phyloP scores from a whole-genome alignment of 768 basidiomycete genomes.

The Phlebiopsis flavidoalba region DNA sequence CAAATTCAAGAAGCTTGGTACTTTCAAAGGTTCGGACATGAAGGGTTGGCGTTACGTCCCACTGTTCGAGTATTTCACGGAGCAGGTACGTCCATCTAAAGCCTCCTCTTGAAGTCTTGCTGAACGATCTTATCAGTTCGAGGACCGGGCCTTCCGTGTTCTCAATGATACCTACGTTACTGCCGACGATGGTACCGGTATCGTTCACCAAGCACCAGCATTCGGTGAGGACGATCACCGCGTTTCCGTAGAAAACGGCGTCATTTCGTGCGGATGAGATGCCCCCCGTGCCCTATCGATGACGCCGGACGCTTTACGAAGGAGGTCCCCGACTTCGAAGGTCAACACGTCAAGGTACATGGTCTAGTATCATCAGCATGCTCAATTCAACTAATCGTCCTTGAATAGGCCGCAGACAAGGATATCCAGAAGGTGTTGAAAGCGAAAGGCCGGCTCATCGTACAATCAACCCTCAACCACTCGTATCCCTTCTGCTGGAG shows the following conservation, averaged over 20 bases:
- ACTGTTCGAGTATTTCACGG: constrained; percentile 94
- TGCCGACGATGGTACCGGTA: constrained; percentile 90
- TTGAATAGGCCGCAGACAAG: constrained; percentile 78
- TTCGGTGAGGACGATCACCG: constrained; percentile 99
- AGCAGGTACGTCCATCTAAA: constrained; percentile 34
- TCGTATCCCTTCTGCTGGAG: constrained; percentile 98
- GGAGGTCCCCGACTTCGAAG: constrained; percentile 86
- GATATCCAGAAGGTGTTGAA: constrained; percentile 90
- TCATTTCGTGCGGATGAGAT: constrained; percentile 84
- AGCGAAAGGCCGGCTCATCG: constrained; percentile 80
- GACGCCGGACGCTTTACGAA: constrained; percentile 84
- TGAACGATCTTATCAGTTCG: constrained; percentile 49
- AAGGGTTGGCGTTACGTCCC: constrained; percentile 95
- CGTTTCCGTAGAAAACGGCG: constrained; percentile 77
- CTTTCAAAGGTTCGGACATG: constrained; percentile 89
- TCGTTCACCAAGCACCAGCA: constrained; percentile 97
- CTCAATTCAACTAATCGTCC: not conserved
- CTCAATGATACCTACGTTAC: constrained; percentile 92
- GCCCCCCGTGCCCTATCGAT: constrained; percentile 94
- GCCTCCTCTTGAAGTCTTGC: constrained; percentile 39
- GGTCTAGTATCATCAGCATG: not conserved
- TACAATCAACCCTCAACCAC: constrained; percentile 82
- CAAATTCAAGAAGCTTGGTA: constrained; percentile 86
- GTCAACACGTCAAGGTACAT: constrained; percentile 82
- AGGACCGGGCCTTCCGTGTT: constrained; percentile 87